phyloP scores from a whole-genome alignment of 441 rosid species.

The Manihot esculenta region DNA sequence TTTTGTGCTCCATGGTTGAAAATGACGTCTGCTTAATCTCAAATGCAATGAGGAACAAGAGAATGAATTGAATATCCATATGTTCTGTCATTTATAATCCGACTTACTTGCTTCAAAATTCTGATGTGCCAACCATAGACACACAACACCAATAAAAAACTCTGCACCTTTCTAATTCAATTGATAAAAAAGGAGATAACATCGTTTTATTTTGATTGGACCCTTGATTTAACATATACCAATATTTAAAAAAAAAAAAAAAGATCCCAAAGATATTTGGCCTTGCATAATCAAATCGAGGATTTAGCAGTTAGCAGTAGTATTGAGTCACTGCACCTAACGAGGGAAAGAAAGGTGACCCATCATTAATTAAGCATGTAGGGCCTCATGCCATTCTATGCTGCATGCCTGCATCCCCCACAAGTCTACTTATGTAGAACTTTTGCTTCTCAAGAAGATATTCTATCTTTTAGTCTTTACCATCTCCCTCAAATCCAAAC shows the following conservation, averaged over 20 bases:
- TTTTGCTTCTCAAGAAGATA: slow-evolving; percentile 16
- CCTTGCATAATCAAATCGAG: not conserved
- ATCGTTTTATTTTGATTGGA: not conserved
- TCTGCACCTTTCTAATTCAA: not conserved
- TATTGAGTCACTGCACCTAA: slow-evolving; percentile 9
- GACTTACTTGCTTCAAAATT: not conserved
- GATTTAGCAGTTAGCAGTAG: not conserved
- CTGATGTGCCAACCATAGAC: not conserved
- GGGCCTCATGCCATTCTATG: slow-evolving; percentile 26
- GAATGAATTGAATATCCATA: not conserved
- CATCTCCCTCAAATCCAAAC: slow-evolving; percentile 10
- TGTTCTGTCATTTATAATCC: not conserved
- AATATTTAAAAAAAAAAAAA: too few relatives aligned
- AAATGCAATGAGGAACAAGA: not conserved
- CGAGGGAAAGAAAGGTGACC: slow-evolving; percentile 3
- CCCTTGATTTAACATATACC: not conserved
- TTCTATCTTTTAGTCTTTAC: slow-evolving; percentile 5
- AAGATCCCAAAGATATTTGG: not conserved
- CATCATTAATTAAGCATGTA: slow-evolving; percentile 22
- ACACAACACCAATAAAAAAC: not conserved
- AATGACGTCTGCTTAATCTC: not conserved
- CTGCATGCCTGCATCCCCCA: slow-evolving; percentile 14
- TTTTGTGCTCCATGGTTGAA: not conserved
- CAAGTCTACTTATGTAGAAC: slow-evolving; percentile 16
- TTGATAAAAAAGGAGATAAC: not conserved